Conservation (phyloP, 192 early-diverging fungal genomes). For the Fimicolochytrium jonesii region DNA sequence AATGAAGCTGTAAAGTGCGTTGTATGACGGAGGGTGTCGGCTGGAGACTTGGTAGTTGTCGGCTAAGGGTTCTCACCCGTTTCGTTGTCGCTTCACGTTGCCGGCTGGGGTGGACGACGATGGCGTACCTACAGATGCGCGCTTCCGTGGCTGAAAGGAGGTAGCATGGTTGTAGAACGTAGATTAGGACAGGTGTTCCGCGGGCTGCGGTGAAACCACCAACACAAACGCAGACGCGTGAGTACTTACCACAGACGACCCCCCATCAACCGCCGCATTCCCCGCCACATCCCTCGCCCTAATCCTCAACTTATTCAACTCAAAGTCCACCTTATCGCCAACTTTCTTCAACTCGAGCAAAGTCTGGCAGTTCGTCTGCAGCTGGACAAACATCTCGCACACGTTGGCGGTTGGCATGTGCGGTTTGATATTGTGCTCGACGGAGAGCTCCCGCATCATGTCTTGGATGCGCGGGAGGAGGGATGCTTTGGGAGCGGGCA, state of each 20-base stretch:
- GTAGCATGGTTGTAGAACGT: too few species aligned
- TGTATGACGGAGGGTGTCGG: too few species aligned
- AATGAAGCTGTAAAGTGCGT: too few species aligned
- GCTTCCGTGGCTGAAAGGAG: too few species aligned
- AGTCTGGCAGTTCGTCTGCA: slow-evolving; percentile 69
- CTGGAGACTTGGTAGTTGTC: too few species aligned
- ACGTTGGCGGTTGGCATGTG: slow-evolving; percentile 78
- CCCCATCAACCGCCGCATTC: neutral
- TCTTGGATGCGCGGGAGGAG: slow-evolving; percentile 46
- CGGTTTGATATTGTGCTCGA: slow-evolving; percentile 56
- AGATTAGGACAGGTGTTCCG: too few species aligned
- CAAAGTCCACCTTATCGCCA: slow-evolving; percentile 75
- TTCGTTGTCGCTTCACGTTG: too few species aligned
- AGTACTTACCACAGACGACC: neutral
- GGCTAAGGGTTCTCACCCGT: too few species aligned
- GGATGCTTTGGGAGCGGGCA: slow-evolving; percentile 44
- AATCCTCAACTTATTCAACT: slow-evolving; percentile 29
- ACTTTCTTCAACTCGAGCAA: slow-evolving; percentile 80
- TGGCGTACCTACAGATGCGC: too few species aligned
- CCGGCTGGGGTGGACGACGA: too few species aligned
- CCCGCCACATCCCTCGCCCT: neutral
- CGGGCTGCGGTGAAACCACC: neutral
- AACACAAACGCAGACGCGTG: neutral
- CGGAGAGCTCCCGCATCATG: slow-evolving; percentile 53
- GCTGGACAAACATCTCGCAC: slow-evolving; percentile 71